phyloP scores from a whole-genome alignment of 768 basidiomycete genomes.

The Panaeolus papilionaceus region DNA sequence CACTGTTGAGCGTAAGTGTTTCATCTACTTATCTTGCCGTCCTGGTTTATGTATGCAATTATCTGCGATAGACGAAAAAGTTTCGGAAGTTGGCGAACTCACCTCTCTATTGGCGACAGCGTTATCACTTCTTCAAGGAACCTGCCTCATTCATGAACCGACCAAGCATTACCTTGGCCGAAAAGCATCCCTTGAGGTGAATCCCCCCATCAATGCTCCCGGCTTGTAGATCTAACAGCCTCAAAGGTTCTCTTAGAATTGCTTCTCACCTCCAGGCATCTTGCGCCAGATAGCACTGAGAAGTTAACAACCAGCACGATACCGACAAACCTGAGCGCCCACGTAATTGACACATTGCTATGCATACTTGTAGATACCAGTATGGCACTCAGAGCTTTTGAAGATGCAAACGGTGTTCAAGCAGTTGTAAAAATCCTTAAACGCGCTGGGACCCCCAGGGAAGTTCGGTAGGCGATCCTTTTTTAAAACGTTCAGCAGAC shows the following conservation, averaged over 20 bases:
- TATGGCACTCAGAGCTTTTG: constrained; percentile 76
- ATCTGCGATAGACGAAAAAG: constrained; percentile 39
- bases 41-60: neutral
- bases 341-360: constrained; percentile 82
- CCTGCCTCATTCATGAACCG: constrained; percentile 67
- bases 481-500: neutral
- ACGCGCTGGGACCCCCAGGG: constrained; percentile 82
- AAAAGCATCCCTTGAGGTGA: constrained; percentile 71
- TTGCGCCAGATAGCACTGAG: constrained; percentile 41
- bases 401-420: constrained; percentile 78
- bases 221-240: neutral
- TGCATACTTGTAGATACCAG: constrained; percentile 91
- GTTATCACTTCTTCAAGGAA: constrained; percentile 79
- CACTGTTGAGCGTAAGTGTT: constrained; percentile 48
- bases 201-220: constrained; percentile 3
- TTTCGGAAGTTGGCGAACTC: constrained; percentile 53
- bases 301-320: constrained; percentile 26
- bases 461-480: constrained; percentile 71
- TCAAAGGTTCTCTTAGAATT: constrained; percentile 74
- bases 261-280: constrained; percentile 72
- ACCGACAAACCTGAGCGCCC: constrained; percentile 64
- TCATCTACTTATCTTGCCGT: constrained; percentile 14
- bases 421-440: constrained; percentile 89
- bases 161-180: constrained; percentile 78
- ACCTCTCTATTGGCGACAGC: constrained; percentile 61